These are phyloP conservation scores for Albophoma yamanashiensis DNA, from an alignment of 2,329 filamentous ascomycete genomes.

Conservation along the genomic window DNA sequence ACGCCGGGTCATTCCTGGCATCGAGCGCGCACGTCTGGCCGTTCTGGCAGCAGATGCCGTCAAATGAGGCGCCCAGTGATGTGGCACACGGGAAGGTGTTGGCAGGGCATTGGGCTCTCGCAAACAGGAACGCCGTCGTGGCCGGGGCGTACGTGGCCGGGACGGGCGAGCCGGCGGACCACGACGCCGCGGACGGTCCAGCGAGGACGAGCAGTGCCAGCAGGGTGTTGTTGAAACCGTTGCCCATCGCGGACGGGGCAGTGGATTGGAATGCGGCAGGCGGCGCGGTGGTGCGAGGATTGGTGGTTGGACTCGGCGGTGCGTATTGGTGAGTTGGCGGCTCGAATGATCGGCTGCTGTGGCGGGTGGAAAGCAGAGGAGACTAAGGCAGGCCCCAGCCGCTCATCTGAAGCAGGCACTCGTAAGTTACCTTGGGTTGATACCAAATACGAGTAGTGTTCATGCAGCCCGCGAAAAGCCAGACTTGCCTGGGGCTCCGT, in stretches of 20 bases:
- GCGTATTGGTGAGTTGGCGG: neutral
- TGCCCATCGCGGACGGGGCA: neutral
- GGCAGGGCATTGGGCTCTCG: slow-evolving; percentile 29
- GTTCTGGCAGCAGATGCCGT: slow-evolving; percentile 38
- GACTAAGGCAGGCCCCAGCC: neutral
- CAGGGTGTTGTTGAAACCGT: neutral
- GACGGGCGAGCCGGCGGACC: neutral
- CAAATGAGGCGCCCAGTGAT: slow-evolving; percentile 33
- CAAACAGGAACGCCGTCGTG: slow-evolving; percentile 10
- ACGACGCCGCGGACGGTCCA: neutral
- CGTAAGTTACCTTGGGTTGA: no score
- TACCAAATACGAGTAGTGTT: no score
- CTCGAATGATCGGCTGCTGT: neutral
- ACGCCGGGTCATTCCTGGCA: slow-evolving; percentile 36
- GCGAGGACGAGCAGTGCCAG: neutral
- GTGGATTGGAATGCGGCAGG: neutral
- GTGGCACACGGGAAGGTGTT: slow-evolving; percentile 40
- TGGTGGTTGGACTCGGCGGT: neutral
- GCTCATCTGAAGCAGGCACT: no score
- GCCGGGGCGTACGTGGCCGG: slow-evolving; percentile 10
- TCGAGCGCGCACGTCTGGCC: slow-evolving; percentile 41
- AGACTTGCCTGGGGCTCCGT: no score
- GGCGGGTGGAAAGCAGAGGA: neutral
- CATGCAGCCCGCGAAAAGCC: no score
- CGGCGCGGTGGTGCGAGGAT: neutral